A percentile compares a stretch with the other conserved stretches of the same genome.
Evolutionary conservation across 2,329 filamentous ascomycete genomes (phyloP).

Genomic region (Fusarium sp.): DNA sequence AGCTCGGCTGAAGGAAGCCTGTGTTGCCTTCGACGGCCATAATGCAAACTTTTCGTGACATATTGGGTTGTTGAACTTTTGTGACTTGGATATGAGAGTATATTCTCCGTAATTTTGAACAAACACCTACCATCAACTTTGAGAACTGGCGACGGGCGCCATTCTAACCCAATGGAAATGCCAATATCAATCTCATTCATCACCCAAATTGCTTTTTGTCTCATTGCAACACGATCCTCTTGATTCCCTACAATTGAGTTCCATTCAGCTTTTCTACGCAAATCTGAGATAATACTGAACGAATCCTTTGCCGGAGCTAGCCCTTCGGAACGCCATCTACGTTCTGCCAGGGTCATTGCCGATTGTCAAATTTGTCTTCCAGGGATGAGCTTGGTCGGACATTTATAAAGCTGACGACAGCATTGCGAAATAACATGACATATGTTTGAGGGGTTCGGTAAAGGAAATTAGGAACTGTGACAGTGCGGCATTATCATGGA

Average conservation of each 20-base stretch:
- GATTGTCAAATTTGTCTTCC: not conserved
- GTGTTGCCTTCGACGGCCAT: conserved; percentile 66
- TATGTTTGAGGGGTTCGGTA: not conserved
- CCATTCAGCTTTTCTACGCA: not conserved
- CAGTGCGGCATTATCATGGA: not conserved
- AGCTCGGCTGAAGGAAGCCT: conserved; percentile 66
- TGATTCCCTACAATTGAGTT: not conserved
- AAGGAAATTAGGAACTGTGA: no score
- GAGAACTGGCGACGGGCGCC: not conserved
- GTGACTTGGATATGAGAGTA: not conserved
- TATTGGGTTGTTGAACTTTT: conserved; percentile 31
- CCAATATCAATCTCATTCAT: not conserved
- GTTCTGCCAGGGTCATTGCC: not conserved
- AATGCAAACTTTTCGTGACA: conserved; percentile 65
- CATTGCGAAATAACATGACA: conserved; percentile 12
- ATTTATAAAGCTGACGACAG: conserved; percentile 18
- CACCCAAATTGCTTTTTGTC: not conserved
- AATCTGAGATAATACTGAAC: not conserved
- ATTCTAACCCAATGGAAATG: not conserved
- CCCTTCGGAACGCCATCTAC: conserved; percentile 18
- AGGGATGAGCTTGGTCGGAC: not conserved
- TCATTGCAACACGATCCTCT: not conserved
- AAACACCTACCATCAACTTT: not conserved
- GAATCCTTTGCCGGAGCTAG: not conserved
- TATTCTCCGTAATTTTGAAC: no score